phyloP scores from a whole-genome alignment of 495 filamentous ascomycete species.

The Aeminium ludgeri region DNA sequence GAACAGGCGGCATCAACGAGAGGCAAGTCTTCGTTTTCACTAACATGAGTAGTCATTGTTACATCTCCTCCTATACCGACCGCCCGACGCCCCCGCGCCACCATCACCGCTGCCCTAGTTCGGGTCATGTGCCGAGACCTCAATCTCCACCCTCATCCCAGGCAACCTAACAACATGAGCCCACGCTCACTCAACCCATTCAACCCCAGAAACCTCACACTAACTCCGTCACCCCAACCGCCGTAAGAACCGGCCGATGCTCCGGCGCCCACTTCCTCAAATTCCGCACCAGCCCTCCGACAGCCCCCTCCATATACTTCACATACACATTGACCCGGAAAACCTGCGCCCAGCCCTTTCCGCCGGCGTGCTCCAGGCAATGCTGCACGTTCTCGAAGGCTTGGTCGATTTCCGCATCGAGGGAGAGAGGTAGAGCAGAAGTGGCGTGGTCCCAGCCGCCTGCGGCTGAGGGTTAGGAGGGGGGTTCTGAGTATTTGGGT shows the following conservation, averaged over 20 bases:
- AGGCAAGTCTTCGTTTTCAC: no score
- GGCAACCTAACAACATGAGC: slow-evolving; percentile 11
- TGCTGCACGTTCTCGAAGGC: slow-evolving; percentile 38
- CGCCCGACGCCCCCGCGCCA: background rate
- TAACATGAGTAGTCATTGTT: no score
- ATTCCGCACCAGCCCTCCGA: slow-evolving; percentile 29
- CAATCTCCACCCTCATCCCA: slow-evolving; percentile 40
- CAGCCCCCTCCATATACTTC: slow-evolving; percentile 24
- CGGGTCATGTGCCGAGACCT: slow-evolving; percentile 22
- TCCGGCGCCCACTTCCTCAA: slow-evolving; percentile 34
- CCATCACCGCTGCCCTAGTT: background rate
- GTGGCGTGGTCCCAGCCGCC: background rate
- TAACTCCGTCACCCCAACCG: slow-evolving; percentile 29
- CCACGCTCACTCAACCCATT: no score
- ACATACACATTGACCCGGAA: slow-evolving; percentile 33
- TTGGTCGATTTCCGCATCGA: slow-evolving; percentile 35
- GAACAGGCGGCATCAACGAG: no score
- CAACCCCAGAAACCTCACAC: slow-evolving; percentile 9
- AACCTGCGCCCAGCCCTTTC: slow-evolving; percentile 42
- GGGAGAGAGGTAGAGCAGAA: slow-evolving; percentile 10
- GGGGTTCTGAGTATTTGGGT: background rate
- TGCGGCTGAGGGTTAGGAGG: background rate
- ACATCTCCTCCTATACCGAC: no score
- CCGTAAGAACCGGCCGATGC: slow-evolving; percentile 35
- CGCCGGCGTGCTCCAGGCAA: slow-evolving; percentile 32